These are phyloP conservation scores for Golubevia pallescens DNA, from an alignment of 1,284 basidiomycete species.

Conservation along the genomic window DNA sequence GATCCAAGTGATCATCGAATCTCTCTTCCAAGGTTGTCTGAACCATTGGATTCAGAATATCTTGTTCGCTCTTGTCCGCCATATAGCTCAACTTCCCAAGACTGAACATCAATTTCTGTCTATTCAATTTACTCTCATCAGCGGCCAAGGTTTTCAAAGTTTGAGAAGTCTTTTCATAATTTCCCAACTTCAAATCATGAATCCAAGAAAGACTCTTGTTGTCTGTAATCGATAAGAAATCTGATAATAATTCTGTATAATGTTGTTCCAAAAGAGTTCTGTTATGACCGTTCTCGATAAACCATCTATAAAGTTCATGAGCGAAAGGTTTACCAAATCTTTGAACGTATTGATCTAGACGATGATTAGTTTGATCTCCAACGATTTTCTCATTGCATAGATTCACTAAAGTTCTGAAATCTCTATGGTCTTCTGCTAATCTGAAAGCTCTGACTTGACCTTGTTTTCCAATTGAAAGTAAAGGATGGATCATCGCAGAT, in stretches of 20 bases:
- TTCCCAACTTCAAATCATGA: not conserved
- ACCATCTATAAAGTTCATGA: not conserved
- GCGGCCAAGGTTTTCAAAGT: not conserved
- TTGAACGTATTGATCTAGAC: not conserved
- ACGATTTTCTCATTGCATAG: not conserved
- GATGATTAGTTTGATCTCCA: not conserved
- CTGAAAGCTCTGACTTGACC: not conserved
- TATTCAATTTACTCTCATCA: not conserved
- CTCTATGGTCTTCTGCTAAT: not conserved
- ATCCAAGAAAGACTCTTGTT: not conserved
- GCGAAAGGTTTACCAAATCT: not conserved
- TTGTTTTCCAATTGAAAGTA: slow-evolving; percentile 8
- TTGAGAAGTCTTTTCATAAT: not conserved
- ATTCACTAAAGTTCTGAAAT: not conserved
- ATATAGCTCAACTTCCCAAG: not conserved
- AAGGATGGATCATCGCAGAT: slow-evolving; percentile 1
- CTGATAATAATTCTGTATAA: not conserved
- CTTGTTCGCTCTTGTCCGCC: not conserved
- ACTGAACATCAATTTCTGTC: not conserved
- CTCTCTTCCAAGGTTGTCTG: not conserved
- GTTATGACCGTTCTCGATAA: not conserved
- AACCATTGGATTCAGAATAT: not conserved
- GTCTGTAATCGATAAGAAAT: not conserved
- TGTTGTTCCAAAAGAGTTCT: not conserved
- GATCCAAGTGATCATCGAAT: slow-evolving; percentile 1